Conservation (phyloP, 768 basidiomycete species). For the Hericium rajendrae region DNA sequence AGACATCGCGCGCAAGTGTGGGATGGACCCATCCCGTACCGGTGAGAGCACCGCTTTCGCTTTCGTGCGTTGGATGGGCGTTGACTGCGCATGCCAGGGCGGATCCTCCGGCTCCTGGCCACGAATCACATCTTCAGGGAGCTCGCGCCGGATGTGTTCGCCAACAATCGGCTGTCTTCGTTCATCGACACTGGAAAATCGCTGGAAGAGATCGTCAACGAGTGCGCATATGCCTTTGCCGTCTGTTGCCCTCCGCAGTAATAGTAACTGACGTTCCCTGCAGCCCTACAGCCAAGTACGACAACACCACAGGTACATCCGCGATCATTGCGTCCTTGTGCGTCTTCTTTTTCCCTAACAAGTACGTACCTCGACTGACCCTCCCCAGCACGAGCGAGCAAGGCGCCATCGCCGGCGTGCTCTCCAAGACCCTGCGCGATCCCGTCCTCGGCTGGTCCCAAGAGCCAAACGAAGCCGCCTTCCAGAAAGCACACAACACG, state of each 20-base stretch:
- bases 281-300: slow-evolving; percentile 13
- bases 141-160: slow-evolving; percentile 13
- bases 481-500: no score
- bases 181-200: not conserved
- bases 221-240: not conserved
- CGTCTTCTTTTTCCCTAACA: not conserved
- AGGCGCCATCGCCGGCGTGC: slow-evolving; percentile 9
- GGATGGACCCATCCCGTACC: not conserved
- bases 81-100: slow-evolving; percentile 5
- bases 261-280: not conserved
- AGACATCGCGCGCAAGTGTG: not conserved
- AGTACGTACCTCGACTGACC: not conserved
- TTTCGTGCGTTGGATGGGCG: not conserved
- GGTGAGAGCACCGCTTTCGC: not conserved
- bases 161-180: slow-evolving; percentile 14
- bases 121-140: slow-evolving; percentile 18
- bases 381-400: slow-evolving; percentile 4
- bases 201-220: slow-evolving; percentile 6
- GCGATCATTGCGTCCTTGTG: slow-evolving; percentile 11
- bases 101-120: slow-evolving; percentile 17
- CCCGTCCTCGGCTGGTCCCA: no score
- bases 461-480: no score
- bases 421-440: no score
- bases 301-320: slow-evolving; percentile 13
- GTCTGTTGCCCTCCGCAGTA: not conserved